A percentile compares a stretch with the other conserved stretches of the same genome.
phyloP scores from a whole-genome alignment of 2,329 filamentous ascomycete species.

The Conoideocrella luteorostrata region DNA sequence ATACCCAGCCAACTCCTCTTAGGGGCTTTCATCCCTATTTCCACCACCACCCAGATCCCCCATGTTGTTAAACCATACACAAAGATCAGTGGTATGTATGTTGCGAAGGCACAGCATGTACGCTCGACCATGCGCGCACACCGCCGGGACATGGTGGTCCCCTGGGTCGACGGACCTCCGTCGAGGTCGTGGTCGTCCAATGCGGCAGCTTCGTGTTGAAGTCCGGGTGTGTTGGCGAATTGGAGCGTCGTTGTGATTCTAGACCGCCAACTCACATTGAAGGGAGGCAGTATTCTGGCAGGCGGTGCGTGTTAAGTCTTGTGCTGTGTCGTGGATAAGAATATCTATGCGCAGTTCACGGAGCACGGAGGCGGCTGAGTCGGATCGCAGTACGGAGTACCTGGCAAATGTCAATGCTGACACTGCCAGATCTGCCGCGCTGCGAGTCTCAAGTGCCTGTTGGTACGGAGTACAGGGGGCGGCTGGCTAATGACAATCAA shows the following conservation, averaged over 20 bases:
- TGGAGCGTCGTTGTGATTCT: too few species aligned
- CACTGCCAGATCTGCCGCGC: neutral
- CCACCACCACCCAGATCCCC: slow-evolving; percentile 82
- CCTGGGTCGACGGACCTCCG: slow-evolving; percentile 10
- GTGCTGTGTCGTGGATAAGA: neutral
- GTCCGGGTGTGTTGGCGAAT: neutral
- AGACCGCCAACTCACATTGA: too few species aligned
- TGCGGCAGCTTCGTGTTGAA: slow-evolving; percentile 5
- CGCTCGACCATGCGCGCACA: slow-evolving; percentile 71
- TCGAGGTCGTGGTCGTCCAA: slow-evolving; percentile 13
- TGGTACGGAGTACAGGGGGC: too few species aligned
- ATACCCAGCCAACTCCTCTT: slow-evolving; percentile 53
- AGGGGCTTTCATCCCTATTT: slow-evolving; percentile 55
- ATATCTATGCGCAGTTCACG: too few species aligned
- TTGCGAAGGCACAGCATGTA: slow-evolving; percentile 70
- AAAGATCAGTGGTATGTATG: slow-evolving; percentile 82
- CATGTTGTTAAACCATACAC: slow-evolving; percentile 88
- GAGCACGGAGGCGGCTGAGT: neutral
- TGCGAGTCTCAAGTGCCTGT: too few species aligned
- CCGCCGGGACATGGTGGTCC: slow-evolving; percentile 44
- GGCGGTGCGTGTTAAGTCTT: too few species aligned
- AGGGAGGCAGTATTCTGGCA: too few species aligned
- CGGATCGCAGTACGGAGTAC: too few species aligned
- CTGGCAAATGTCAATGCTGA: neutral
- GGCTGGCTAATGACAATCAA: too few species aligned